Evolutionary conservation across 441 rosid genomes (phyloP).

Genomic region (Macaranga tanarius): DNA sequence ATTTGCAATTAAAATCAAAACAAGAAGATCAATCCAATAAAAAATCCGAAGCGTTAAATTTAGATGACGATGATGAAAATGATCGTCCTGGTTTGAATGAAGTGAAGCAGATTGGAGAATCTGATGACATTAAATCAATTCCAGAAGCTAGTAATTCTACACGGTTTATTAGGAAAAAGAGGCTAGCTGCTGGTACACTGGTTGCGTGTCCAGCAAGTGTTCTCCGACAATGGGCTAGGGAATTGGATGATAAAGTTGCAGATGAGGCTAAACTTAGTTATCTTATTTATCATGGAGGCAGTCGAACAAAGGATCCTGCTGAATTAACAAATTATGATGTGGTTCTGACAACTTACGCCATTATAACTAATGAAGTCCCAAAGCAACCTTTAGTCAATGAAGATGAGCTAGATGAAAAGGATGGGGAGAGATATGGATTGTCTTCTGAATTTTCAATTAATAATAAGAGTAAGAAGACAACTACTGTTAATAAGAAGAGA

Average conservation of each 20-base stretch:
- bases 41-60: constrained; percentile 73
- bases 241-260: constrained; percentile 84
- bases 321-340: constrained; percentile 84
- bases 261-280: constrained; percentile 61
- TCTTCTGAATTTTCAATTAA: constrained; percentile 52
- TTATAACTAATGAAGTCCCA: constrained; percentile 88
- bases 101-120: constrained; percentile 42
- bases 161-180: constrained; percentile 37
- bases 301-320: constrained; percentile 78
- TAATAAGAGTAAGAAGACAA: constrained; percentile 52
- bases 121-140: constrained; percentile 32
- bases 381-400: constrained; percentile 71
- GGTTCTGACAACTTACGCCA: constrained; percentile 87
- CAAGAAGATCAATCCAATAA: constrained; percentile 41
- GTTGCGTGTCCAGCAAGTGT: constrained; percentile 96
- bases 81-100: constrained; percentile 34
- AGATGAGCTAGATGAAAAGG: constrained; percentile 67
- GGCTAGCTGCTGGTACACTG: constrained; percentile 90
- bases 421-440: constrained; percentile 50
- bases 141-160: constrained; percentile 52
- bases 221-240: constrained; percentile 95
- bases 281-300: constrained; percentile 86
- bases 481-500: constrained; percentile 53
- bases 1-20: constrained; percentile 53
- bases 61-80: constrained; percentile 83